Evolutionary conservation across 371 early-diverging fungal species (phyloP), one percentile per base, ranked within the genome.

Genomic region (Haplosporangium sp.): DNA sequence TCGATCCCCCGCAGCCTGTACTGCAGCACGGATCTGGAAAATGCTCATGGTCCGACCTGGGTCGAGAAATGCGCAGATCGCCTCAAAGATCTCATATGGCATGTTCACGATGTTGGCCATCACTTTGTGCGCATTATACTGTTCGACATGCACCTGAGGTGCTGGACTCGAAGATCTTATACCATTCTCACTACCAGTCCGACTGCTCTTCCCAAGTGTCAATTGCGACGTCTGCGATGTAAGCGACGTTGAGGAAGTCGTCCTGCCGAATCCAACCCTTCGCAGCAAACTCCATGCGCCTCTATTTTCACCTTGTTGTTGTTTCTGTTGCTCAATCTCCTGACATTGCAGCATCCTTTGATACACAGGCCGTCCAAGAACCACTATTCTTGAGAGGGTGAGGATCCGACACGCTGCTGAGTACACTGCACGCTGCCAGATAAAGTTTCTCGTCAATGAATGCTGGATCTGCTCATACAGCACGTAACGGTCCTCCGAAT

Each of bases 41-140:
- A 79, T 62, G 36, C 38, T 65, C 79, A 79, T 72, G 11, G 68
- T 72, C 16, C 53, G 62, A 1, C 64, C 73, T 21, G 73, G 52
- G 20, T 79, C 79, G 36, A 79, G 54, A 12, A 64, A 79, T 0
- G 69, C 68, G 50, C 79, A 79, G 11, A 79, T 79, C 18, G 59
- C 43, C 48, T 79, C 79, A 57, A 79, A 72, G 50, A 79, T 69
- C 52, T 79, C 79, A 48, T 68, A 73, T 5, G 79, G 79, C 79
- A 79, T 79, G 40, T 72, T 64, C 36, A 45, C 64, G 13, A 79
- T 40, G 36, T 79, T 67, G 4, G 79, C 73, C 59, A 79, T 47
- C 36, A 65, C 59, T 40, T 55, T 67, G 29, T 79, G 72, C 0
- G 64, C 68, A 48, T 76, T 70, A 23, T 76, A 76, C 1, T 55